Percentiles rank a stretch among this genome's conserved stretches.
phyloP scores from a whole-genome alignment of 345 rosid species.

The Moringa oleifera region DNA sequence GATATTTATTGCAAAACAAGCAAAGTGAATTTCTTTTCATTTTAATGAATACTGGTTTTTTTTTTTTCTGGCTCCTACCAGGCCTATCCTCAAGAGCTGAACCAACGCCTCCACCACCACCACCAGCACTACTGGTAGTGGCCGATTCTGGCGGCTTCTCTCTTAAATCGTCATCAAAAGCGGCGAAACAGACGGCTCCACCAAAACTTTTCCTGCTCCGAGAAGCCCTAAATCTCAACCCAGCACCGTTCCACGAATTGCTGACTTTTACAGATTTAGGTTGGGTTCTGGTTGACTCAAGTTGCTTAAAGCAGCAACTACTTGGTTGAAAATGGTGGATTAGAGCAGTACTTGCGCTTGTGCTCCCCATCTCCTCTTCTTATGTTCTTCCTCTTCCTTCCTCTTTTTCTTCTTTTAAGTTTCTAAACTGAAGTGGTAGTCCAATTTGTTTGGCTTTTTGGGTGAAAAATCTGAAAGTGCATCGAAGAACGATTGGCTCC shows the following conservation, averaged over 20 bases:
- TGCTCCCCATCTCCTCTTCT: conserved; percentile 45
- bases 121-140: conserved; percentile 17
- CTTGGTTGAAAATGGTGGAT: conserved; percentile 51
- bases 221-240: conserved; percentile 25
- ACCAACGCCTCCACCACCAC: conserved; percentile 24
- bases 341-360: conserved; percentile 47
- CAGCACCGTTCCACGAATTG: conserved; percentile 20
- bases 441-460: no score
- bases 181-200: conserved; percentile 37
- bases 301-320: conserved; percentile 34
- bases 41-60: background rate
- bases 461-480: conserved; percentile 2
- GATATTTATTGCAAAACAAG: no score
- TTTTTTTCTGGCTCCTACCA: conserved; percentile 43
- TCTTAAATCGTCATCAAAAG: conserved; percentile 42
- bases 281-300: conserved; percentile 19
- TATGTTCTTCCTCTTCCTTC: background rate
- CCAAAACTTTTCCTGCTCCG: conserved; percentile 21
- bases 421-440: no score
- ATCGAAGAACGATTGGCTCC: conserved; percentile 29
- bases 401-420: no score
- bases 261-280: conserved; percentile 21
- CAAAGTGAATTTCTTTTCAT: background rate
- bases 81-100: conserved; percentile 64
- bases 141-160: conserved; percentile 31